phyloP scores from a whole-genome alignment of 805 yeast genomes.

The Saturnispora sanitii region DNA sequence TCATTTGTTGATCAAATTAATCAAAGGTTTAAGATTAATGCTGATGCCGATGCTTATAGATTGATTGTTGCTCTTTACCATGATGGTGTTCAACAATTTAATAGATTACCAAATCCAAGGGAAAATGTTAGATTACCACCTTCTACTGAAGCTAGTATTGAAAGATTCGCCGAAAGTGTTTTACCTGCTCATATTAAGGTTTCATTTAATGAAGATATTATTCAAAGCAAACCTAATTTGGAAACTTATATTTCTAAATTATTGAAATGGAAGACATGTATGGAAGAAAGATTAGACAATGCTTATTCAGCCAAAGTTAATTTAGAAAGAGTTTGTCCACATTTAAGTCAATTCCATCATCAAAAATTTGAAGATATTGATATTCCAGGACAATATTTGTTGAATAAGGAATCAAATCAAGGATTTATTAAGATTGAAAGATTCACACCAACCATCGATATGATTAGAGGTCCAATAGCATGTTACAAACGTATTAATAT shows the following conservation, averaged over 20 bases:
- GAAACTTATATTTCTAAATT: constrained; percentile 77
- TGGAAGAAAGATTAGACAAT: constrained; percentile 86
- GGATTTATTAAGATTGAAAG: constrained; percentile 91
- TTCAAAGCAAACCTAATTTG: constrained; percentile 75
- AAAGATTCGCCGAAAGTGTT: constrained; percentile 86
- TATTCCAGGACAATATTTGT: constrained; percentile 90
- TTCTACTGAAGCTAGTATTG: constrained; percentile 80
- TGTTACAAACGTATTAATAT: constrained; percentile 84
- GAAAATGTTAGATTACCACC: constrained; percentile 85
- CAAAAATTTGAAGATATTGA: constrained; percentile 97
- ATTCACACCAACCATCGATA: constrained; percentile 79
- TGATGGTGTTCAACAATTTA: constrained; percentile 87
- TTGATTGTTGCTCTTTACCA: constrained; percentile 83
- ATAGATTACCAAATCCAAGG: constrained; percentile 76
- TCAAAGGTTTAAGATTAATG: constrained; percentile 84
- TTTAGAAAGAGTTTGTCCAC: constrained; percentile 87
- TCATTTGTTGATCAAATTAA: constrained; percentile 92
- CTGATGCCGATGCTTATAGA: constrained; percentile 94
- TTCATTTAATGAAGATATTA: constrained; percentile 87
- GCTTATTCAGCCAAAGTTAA: constrained; percentile 64
- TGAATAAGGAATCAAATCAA: constrained; percentile 79
- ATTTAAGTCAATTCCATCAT: constrained; percentile 92
- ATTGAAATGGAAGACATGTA: constrained; percentile 84
- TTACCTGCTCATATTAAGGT: constrained; percentile 80
- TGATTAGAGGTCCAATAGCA: constrained; percentile 81